phyloP scores from a whole-genome alignment of 257 asterid species.

The Solanum arcanum region DNA sequence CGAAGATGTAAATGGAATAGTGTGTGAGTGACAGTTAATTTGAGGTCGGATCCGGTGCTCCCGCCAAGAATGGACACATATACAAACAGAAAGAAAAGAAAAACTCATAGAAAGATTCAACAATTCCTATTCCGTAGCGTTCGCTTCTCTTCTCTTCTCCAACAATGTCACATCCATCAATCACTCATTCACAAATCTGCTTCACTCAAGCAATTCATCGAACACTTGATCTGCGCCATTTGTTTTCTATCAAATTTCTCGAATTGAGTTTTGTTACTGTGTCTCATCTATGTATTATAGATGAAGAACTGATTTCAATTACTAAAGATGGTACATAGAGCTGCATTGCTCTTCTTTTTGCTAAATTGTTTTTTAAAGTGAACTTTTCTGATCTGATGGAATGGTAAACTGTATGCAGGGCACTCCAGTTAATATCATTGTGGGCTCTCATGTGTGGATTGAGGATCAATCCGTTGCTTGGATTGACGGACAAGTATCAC shows the following conservation, averaged over 20 bases:
- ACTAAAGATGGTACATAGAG: not conserved
- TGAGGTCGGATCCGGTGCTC: not conserved
- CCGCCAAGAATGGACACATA: not conserved
- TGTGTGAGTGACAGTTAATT: not conserved
- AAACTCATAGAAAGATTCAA: not conserved
- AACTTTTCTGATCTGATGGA: not conserved
- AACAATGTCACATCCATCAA: not conserved
- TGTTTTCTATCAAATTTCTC: not conserved
- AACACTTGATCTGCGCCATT: not conserved
- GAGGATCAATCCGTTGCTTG: not conserved
- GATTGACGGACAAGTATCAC: conserved; percentile 6
- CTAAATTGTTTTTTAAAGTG: not conserved
- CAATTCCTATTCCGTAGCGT: not conserved
- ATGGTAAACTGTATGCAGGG: not conserved
- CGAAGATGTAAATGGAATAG: not conserved
- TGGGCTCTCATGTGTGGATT: conserved; percentile 4
- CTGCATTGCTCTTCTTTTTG: not conserved
- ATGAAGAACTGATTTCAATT: not conserved
- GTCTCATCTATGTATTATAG: not conserved
- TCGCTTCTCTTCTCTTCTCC: not conserved
- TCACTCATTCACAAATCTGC: not conserved
- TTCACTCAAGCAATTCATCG: not conserved
- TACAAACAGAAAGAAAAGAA: not conserved
- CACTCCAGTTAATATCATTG: conserved; percentile 8
- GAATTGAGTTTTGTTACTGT: not conserved